Percentiles rank a stretch among this genome's conserved stretches.
Conservation (phyloP, 345 rosid genomes). For the Lenwebbia sp. region DNA sequence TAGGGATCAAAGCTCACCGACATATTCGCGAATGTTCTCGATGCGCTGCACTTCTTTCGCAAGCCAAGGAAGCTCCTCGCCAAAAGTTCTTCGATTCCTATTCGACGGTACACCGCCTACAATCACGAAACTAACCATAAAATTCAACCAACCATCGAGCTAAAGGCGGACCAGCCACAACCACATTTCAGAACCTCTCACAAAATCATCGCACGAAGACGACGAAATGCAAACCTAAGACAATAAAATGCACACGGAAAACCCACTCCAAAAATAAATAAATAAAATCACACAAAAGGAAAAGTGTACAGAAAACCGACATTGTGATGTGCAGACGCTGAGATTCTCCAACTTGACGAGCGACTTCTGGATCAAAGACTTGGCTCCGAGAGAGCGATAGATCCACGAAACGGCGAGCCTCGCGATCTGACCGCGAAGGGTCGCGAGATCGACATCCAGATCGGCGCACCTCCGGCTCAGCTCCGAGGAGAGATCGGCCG, state of each 20-base stretch:
- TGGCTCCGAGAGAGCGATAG: slow-evolving; percentile 39
- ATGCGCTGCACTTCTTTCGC: slow-evolving; percentile 35
- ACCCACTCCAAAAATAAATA: neutral
- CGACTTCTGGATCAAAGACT: slow-evolving; percentile 25
- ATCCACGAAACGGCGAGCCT: slow-evolving; percentile 62
- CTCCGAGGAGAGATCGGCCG: slow-evolving; percentile 27
- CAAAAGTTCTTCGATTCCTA: slow-evolving; percentile 11
- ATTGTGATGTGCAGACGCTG: slow-evolving; percentile 20
- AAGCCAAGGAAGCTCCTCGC: slow-evolving; percentile 30
- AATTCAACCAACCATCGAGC: neutral
- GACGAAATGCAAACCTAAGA: neutral
- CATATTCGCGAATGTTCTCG: slow-evolving; percentile 27
- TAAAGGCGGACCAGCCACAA: neutral
- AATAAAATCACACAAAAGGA: neutral
- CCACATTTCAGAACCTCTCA: neutral
- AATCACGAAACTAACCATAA: neutral
- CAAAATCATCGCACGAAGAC: neutral
- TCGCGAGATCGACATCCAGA: slow-evolving; percentile 20
- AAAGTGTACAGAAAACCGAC: slow-evolving; percentile 1
- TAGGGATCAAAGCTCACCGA: slow-evolving; percentile 25
- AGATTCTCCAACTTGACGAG: slow-evolving; percentile 24
- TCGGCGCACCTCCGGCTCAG: slow-evolving; percentile 16
- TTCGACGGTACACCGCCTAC: slow-evolving; percentile 30
- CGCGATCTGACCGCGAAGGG: slow-evolving; percentile 26
- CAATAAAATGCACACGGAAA: neutral